phyloP scores from a whole-genome alignment of 306 rosid genomes.

The Casuarina equisetifolia region DNA sequence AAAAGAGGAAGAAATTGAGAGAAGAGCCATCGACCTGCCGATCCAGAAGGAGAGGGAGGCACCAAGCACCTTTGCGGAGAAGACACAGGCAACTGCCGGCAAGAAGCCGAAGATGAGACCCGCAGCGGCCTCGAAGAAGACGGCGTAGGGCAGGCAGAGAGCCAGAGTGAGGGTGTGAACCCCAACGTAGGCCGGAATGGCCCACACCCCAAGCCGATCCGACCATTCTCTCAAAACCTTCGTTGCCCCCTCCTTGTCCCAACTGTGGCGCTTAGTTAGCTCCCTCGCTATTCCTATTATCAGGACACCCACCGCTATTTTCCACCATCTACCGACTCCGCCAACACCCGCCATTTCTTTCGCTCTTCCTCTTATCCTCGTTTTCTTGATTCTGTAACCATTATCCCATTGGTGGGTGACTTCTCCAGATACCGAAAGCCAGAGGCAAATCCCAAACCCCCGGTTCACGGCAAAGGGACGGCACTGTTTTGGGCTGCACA shows the following conservation, averaged over 20 bases:
- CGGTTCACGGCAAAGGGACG: too few relatives aligned
- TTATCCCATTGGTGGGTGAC: too few relatives aligned
- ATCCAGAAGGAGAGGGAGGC: constrained; percentile 86
- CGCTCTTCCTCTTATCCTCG: not conserved
- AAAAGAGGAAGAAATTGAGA: too few relatives aligned
- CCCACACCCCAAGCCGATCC: constrained; percentile 77
- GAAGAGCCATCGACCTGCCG: constrained; percentile 58
- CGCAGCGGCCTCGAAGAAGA: constrained; percentile 82
- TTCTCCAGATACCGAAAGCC: not conserved
- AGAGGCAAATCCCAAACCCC: too few relatives aligned
- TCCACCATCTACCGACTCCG: constrained; percentile 47
- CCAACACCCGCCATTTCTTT: constrained; percentile 8
- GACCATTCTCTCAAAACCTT: constrained; percentile 45
- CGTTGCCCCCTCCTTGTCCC: constrained; percentile 57
- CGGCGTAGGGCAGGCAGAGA: constrained; percentile 79
- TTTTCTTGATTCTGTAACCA: not conserved
- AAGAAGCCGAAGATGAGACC: constrained; percentile 82
- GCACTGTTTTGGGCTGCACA: not conserved
- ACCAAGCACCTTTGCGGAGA: constrained; percentile 83
- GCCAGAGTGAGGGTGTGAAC: constrained; percentile 71
- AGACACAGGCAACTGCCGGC: constrained; percentile 72
- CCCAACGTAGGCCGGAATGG: constrained; percentile 67
- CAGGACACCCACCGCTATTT: constrained; percentile 40
- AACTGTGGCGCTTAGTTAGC: constrained; percentile 32
- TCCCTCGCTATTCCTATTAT: constrained; percentile 32